phyloP scores from a whole-genome alignment of 805 yeast genomes.

The Candida easanensis region DNA sequence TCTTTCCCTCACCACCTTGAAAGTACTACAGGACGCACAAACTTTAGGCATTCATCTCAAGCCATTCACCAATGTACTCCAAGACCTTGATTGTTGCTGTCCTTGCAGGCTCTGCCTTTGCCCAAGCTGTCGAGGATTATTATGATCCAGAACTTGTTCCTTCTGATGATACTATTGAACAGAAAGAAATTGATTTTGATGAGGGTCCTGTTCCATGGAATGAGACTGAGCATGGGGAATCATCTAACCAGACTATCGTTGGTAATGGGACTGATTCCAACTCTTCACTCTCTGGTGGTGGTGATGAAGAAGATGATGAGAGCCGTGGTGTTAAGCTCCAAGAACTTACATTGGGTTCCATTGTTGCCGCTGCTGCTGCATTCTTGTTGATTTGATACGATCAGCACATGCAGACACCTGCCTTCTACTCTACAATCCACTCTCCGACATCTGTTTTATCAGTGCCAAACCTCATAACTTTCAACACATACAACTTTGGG shows the following conservation, averaged over 20 bases:
- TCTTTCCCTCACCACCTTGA: too few species aligned
- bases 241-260: constrained; percentile 3
- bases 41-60: too few species aligned
- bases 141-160: constrained; percentile 8
- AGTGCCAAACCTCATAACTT: too few species aligned
- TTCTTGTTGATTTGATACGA: constrained; percentile 15
- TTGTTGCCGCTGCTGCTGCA: constrained; percentile 9
- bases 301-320: constrained; percentile 9
- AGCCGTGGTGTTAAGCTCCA: constrained; percentile 8
- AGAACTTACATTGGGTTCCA: constrained; percentile 1
- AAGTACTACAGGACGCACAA: too few species aligned
- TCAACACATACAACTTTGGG: too few species aligned
- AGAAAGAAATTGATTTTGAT: constrained; percentile 4
- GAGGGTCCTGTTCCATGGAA: constrained; percentile 5
- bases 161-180: constrained; percentile 5
- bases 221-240: constrained; percentile 6
- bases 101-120: constrained; percentile 26
- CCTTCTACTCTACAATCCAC: too few species aligned
- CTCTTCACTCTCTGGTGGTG: constrained; percentile 6
- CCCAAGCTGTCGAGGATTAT: constrained; percentile 15
- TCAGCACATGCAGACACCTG: too few species aligned
- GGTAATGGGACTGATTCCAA: constrained; percentile 9
- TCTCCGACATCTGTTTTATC: too few species aligned
- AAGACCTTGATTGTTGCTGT: constrained; percentile 15
- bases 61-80: too few species aligned